These are phyloP conservation scores for Stereum hirsutum DNA, from an alignment of 1,284 basidiomycete genomes.

Conservation along the genomic window DNA sequence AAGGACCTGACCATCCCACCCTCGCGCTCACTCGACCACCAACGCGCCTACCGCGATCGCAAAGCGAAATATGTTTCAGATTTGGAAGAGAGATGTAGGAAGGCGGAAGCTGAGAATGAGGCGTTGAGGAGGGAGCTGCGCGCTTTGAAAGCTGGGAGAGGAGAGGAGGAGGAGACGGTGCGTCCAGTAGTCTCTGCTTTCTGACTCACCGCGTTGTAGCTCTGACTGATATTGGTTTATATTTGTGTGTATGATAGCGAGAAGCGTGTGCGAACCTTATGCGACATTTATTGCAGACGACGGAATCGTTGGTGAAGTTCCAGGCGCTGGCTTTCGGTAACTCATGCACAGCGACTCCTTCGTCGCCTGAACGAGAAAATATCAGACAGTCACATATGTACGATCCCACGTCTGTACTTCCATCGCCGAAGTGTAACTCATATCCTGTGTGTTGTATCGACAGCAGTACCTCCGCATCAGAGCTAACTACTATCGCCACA, in stretches of 20 bases:
- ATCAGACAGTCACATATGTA: too few species aligned
- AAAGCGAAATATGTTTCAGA: conserved; percentile 47
- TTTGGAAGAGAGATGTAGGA: conserved; percentile 42
- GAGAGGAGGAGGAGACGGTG: background rate
- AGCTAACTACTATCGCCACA: too few species aligned
- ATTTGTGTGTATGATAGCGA: conserved; percentile 1
- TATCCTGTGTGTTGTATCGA: too few species aligned
- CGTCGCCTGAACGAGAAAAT: too few species aligned
- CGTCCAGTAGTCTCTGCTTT: background rate
- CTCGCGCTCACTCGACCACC: conserved; percentile 34
- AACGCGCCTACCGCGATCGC: conserved; percentile 56
- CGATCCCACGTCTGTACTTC: too few species aligned
- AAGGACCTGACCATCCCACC: conserved; percentile 48
- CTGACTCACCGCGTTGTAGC: background rate
- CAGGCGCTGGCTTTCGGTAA: background rate
- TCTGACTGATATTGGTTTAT: background rate
- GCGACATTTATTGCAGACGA: conserved; percentile 7
- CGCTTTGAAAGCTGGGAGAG: conserved; percentile 3
- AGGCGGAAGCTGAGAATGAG: conserved; percentile 44
- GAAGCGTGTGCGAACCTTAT: conserved; percentile 9
- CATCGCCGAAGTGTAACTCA: too few species aligned
- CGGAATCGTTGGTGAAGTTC: background rate
- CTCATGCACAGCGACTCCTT: too few species aligned
- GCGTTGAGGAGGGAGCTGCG: conserved; percentile 38
- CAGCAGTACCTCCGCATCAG: too few species aligned